Base-by-base conservation (phyloP, 2,329 filamentous ascomycete species). In the Exophiala bonariae region DNA sequence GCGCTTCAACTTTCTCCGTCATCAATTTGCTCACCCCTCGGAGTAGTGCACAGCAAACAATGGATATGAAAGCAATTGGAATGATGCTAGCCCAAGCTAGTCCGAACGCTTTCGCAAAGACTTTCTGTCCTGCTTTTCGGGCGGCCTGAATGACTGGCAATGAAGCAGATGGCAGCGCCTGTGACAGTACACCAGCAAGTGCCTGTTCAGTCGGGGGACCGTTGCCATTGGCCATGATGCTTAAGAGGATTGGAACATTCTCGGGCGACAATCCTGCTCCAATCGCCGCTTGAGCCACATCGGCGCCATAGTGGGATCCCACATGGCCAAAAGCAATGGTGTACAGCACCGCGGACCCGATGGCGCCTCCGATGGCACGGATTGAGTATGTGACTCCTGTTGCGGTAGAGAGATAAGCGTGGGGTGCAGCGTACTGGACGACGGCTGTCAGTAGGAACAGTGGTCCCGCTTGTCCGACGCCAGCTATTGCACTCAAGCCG, bases 1-100 rank as follows among this genome's bases (percentile, higher is more conserved):
- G 76, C 17, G 75, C 75, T 60, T 79, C 76, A 3, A 79, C 70
- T 60, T 75, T 71, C 52, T 78, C 75, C 13, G 75, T 78, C 75
- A 78, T 78, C 36, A 78, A 59, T 38, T 77, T 72, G 49, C 69
- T 70, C 0, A 79, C 75, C 0, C 73, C 73, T 41, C 70, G 71
- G 59, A 78, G 55, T 43, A 70, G 67, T 10, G 61, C 63, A 4
- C 78, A 67, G 0, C 70, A 66, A 2, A 72, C 63, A 3, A 75
- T 62, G 1, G 74, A 75, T 18, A 79, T 53, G 3, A 77, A 71
- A 2, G 78, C 71, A 57, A 79, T 78, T 0, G 76, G 76, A 8
- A 78, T 71, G 17, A 79, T 66, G 37, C 71, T 75, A 6, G 70
- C 61, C 74, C 75, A 79, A 0, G 74, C 76, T 31, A 77, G 54